phyloP scores from a whole-genome alignment of 495 filamentous ascomycete species.

The Copromyces sp. region DNA sequence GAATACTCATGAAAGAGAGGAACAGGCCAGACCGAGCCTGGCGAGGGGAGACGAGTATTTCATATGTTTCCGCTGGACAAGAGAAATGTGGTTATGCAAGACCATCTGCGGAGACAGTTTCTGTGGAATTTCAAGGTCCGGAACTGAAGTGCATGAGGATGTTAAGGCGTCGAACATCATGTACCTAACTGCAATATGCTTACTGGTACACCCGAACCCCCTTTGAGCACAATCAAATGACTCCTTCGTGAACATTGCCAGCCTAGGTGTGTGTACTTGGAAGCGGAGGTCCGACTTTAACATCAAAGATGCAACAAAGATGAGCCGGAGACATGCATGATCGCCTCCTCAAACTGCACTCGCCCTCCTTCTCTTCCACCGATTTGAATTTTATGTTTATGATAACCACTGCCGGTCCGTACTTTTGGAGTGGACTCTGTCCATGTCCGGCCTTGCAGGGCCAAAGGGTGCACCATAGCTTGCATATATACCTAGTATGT shows the following conservation, averaged over 20 bases:
- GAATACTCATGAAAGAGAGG: background rate
- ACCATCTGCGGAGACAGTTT: background rate
- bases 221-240: background rate
- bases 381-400: background rate
- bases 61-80: background rate
- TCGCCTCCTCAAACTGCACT: background rate
- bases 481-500: background rate
- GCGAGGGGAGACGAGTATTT: background rate
- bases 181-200: background rate
- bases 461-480: background rate
- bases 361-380: background rate
- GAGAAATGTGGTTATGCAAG: background rate
- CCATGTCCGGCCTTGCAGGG: background rate
- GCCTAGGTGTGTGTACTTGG: background rate
- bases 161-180: background rate
- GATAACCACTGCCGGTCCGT: background rate
- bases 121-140: background rate
- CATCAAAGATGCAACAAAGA: background rate
- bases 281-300: background rate
- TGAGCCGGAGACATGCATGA: background rate
- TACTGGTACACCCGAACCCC: background rate
- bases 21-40: background rate
- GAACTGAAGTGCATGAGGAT: background rate
- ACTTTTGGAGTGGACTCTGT: background rate
- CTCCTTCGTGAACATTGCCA: background rate